Percentiles rank a stretch among this genome's conserved stretches.
Evolutionary conservation across 805 yeast species (phyloP).

Genomic region (Clavispora phyllophila): DNA sequence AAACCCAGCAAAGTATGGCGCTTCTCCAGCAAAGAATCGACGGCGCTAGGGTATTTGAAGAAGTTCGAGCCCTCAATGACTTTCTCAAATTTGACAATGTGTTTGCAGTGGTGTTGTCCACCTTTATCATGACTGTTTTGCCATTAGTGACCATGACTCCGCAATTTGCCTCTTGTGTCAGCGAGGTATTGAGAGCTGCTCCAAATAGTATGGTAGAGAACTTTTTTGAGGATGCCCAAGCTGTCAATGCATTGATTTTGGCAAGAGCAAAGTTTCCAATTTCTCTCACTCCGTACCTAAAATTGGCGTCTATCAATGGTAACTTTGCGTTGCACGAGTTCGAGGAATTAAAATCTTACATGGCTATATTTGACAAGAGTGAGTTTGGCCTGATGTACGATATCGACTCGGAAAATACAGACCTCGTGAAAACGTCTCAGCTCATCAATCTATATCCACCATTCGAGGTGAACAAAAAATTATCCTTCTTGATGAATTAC

Average conservation of each 20-base stretch:
- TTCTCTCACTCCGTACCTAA: constrained; percentile 54
- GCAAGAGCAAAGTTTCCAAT: constrained; percentile 74
- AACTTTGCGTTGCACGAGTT: constrained; percentile 64
- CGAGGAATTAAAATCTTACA: constrained; percentile 54
- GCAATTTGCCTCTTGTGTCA: constrained; percentile 37
- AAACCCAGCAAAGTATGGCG: constrained; percentile 2
- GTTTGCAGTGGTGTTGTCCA: constrained; percentile 46
- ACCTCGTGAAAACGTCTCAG: constrained; percentile 46
- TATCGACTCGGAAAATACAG: constrained; percentile 50
- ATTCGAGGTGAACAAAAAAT: constrained; percentile 42
- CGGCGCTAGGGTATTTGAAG: constrained; percentile 37
- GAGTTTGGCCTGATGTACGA: constrained; percentile 37
- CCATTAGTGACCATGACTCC: constrained; percentile 48
- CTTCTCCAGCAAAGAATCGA: constrained; percentile 3
- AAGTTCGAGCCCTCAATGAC: constrained; percentile 37
- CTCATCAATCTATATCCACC: constrained; percentile 53
- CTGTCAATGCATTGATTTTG: constrained; percentile 43
- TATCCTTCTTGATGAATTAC: constrained; percentile 37
- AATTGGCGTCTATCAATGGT: constrained; percentile 57
- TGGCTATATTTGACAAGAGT: constrained; percentile 40
- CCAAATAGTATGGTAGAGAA: constrained; percentile 41
- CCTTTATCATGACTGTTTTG: constrained; percentile 40
- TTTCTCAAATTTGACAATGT: constrained; percentile 45
- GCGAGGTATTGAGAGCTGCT: constrained; percentile 37
- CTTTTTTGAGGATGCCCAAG: constrained; percentile 43